Conservation (phyloP, 306 rosid species). For the Trifolium dubium region DNA sequence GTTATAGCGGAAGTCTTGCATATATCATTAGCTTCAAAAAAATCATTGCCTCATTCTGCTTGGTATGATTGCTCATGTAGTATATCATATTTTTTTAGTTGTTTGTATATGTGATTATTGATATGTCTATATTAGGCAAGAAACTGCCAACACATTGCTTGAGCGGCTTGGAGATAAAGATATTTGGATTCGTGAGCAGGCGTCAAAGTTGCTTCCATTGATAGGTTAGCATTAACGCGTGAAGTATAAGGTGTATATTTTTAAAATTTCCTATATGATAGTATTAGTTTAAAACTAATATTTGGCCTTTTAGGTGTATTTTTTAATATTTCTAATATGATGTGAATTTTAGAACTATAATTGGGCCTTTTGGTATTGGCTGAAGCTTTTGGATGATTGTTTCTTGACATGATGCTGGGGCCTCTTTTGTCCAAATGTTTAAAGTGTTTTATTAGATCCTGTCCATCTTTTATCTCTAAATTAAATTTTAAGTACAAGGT, state of each 20-base stretch:
- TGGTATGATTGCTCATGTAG: conserved; percentile 55
- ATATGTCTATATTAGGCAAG: conserved; percentile 62
- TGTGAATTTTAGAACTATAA: conserved; percentile 1
- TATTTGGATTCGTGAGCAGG: conserved; percentile 61
- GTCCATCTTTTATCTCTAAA: conserved; percentile 20
- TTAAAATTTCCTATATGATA: background rate
- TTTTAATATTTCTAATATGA: conserved; percentile 3
- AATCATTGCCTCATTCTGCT: conserved; percentile 49
- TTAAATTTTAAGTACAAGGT: conserved; percentile 18
- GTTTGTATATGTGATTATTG: conserved; percentile 38
- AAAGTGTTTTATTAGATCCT: background rate
- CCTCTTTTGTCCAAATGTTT: conserved; percentile 26
- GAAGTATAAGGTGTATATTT: conserved; percentile 20
- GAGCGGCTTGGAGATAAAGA: conserved; percentile 85
- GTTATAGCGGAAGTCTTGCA: conserved; percentile 73
- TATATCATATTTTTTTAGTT: conserved; percentile 20
- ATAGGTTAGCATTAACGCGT: conserved; percentile 63
- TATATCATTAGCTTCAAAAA: conserved; percentile 52
- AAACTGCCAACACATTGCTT: conserved; percentile 64
- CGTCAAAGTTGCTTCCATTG: conserved; percentile 67
- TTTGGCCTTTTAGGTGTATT: conserved; percentile 5
- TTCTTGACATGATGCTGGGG: conserved; percentile 22
- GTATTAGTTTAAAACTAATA: conserved; percentile 1
- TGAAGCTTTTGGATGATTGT: conserved; percentile 33
- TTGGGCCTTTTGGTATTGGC: conserved; percentile 19